Percentiles rank a stretch among this genome's conserved stretches.
Conservation (phyloP, 2,329 filamentous ascomycete genomes). For the Botrytis tulipae region DNA sequence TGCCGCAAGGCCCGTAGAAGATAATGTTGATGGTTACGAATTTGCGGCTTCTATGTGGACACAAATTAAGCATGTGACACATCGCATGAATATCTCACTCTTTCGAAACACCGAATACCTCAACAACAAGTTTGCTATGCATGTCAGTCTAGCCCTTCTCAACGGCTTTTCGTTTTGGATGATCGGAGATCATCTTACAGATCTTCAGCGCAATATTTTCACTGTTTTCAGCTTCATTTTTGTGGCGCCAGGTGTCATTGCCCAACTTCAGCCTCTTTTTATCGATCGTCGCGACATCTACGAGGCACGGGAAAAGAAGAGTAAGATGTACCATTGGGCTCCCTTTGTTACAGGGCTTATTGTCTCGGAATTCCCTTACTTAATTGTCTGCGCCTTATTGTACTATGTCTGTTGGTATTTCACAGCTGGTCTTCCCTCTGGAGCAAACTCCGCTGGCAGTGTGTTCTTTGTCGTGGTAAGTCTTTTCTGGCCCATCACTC, state of each 20-base stretch:
- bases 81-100: constrained; percentile 46
- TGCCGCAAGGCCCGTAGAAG: constrained; percentile 38
- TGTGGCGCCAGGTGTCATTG: constrained; percentile 56
- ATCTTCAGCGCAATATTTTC: constrained; percentile 56
- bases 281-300: constrained; percentile 56
- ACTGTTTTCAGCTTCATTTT: constrained; percentile 64
- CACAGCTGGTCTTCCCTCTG: constrained; percentile 50
- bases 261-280: constrained; percentile 59
- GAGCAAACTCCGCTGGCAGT: constrained; percentile 48
- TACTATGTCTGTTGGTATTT: constrained; percentile 58
- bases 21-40: constrained; percentile 45
- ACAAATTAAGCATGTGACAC: constrained; percentile 41
- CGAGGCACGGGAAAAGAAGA: constrained; percentile 58
- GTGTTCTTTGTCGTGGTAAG: constrained; percentile 50
- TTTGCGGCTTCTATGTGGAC: constrained; percentile 50
- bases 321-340: constrained; percentile 61
- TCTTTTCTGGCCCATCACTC: neutral
- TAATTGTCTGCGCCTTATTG: constrained; percentile 45
- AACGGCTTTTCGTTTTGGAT: constrained; percentile 63
- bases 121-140: constrained; percentile 51
- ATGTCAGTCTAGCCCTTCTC: constrained; percentile 55
- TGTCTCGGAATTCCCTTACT: constrained; percentile 47
- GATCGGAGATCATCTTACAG: constrained; percentile 51
- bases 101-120: constrained; percentile 62
- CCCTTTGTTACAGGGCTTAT: constrained; percentile 55